Percentiles rank a stretch among this genome's conserved stretches.
Conservation (phyloP, 1,284 basidiomycete genomes). For the Cystobasidium pallidum region DNA sequence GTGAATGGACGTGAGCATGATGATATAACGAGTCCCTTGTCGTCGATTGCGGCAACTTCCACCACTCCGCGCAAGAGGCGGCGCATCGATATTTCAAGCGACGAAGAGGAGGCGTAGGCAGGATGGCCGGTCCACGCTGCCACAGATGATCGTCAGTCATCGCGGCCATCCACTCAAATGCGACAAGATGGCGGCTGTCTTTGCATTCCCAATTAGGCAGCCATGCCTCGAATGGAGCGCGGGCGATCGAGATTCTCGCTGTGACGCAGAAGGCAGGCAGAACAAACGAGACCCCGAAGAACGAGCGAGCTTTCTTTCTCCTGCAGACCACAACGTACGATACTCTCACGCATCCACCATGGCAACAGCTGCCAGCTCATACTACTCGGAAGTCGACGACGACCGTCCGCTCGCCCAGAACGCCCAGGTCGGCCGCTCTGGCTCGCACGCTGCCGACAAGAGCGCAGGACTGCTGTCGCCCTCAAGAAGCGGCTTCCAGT, state of each 20-base stretch:
- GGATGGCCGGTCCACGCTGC: no score
- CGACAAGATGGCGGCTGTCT: no score
- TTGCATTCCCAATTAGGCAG: constrained; percentile 14
- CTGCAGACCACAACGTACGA: neutral
- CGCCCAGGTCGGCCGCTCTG: constrained; percentile 10
- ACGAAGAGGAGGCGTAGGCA: constrained; percentile 16
- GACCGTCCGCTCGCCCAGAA: constrained; percentile 16
- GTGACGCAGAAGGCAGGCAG: constrained; percentile 23
- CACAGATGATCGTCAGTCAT: no score
- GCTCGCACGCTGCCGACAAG: constrained; percentile 14
- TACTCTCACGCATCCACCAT: constrained; percentile 2
- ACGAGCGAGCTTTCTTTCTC: neutral
- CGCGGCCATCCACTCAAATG: no score
- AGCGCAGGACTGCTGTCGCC: neutral
- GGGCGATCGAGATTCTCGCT: neutral
- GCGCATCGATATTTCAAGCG: constrained; percentile 24
- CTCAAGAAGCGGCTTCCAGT: constrained; percentile 3
- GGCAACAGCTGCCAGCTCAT: constrained; percentile 32
- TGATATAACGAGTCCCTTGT: neutral
- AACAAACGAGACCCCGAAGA: neutral
- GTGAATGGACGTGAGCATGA: constrained; percentile 5
- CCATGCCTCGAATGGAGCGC: neutral
- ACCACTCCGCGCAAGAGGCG: constrained; percentile 30
- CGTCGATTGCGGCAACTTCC: neutral
- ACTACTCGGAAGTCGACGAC: constrained; percentile 26